Evolutionary conservation across 306 rosid species (phyloP).

Genomic region (Pueraria montana): DNA sequence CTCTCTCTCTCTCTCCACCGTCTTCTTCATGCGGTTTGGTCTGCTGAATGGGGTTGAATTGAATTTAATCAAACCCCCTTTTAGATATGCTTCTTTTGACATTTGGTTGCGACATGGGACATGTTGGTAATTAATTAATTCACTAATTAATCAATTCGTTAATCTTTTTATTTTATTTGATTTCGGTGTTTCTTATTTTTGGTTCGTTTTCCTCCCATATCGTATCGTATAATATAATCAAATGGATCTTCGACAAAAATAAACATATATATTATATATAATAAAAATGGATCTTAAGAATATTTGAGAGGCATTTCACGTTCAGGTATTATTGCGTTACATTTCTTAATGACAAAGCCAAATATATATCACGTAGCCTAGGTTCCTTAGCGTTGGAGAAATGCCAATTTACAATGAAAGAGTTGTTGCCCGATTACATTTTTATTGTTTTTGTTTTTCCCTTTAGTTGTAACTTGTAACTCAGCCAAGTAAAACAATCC

Average conservation of each 20-base stretch:
- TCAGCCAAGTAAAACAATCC: not conserved
- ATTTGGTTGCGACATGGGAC: slow-evolving; percentile 31
- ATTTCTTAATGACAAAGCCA: slow-evolving; percentile 48
- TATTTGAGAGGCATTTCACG: not conserved
- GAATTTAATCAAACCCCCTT: not conserved
- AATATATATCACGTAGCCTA: not conserved
- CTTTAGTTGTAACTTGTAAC: not conserved
- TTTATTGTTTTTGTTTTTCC: not conserved
- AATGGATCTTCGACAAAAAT: not conserved
- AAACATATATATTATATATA: no score
- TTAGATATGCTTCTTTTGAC: slow-evolving; percentile 36
- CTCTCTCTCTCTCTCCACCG: slow-evolving; percentile 31
- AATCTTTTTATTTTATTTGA: not conserved
- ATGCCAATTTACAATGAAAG: slow-evolving; percentile 15
- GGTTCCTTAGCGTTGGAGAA: slow-evolving; percentile 44
- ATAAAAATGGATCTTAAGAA: not conserved
- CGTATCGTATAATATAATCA: not conserved
- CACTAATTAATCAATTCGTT: not conserved
- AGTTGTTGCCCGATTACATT: slow-evolving; percentile 11
- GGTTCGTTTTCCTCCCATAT: not conserved
- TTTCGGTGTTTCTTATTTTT: not conserved
- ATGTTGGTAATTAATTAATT: not conserved
- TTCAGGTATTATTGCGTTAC: not conserved
- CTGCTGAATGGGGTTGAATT: slow-evolving; percentile 25
- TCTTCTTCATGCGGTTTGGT: slow-evolving; percentile 34